These are phyloP conservation scores for Amphichorda felina DNA, from an alignment of 2,329 filamentous ascomycete genomes.

Conservation along the genomic window DNA sequence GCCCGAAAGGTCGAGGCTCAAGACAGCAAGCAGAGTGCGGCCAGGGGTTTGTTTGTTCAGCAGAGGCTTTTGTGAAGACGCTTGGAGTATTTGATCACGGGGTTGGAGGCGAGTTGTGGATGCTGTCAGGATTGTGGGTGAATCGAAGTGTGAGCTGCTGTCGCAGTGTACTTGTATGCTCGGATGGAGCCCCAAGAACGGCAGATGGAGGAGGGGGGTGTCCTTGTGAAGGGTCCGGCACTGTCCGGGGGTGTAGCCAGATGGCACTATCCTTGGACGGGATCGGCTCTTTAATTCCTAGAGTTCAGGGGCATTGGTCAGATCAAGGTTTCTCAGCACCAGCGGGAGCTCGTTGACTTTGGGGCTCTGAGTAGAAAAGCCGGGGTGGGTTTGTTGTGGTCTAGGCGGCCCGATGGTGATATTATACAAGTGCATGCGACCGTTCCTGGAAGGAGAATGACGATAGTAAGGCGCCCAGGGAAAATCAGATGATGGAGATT, in stretches of 20 bases:
- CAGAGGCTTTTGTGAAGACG: neutral
- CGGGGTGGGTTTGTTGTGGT: neutral
- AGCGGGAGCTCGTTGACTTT: neutral
- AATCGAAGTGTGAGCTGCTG: slow-evolving; percentile 19
- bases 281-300: slow-evolving; percentile 1
- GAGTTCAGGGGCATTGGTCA: slow-evolving; percentile 13
- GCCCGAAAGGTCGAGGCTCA: no score
- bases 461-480: neutral
- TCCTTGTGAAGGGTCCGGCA: slow-evolving; percentile 36
- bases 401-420: neutral
- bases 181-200: slow-evolving; percentile 25
- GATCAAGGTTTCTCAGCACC: neutral
- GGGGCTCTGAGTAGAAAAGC: neutral
- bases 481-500: no score
- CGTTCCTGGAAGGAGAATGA: slow-evolving; percentile 38
- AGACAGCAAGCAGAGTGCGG: no score
- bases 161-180: slow-evolving; percentile 32
- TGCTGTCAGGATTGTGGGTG: neutral
- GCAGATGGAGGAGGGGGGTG: slow-evolving; percentile 35
- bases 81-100: neutral
- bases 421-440: slow-evolving; percentile 23
- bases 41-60: no score
- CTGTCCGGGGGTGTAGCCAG: slow-evolving; percentile 15
- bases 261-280: slow-evolving; percentile 1
- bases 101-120: neutral